These are phyloP conservation scores for Filobasidium uniguttulatum DNA, from an alignment of 1,284 basidiomycete genomes.

Conservation along the genomic window DNA sequence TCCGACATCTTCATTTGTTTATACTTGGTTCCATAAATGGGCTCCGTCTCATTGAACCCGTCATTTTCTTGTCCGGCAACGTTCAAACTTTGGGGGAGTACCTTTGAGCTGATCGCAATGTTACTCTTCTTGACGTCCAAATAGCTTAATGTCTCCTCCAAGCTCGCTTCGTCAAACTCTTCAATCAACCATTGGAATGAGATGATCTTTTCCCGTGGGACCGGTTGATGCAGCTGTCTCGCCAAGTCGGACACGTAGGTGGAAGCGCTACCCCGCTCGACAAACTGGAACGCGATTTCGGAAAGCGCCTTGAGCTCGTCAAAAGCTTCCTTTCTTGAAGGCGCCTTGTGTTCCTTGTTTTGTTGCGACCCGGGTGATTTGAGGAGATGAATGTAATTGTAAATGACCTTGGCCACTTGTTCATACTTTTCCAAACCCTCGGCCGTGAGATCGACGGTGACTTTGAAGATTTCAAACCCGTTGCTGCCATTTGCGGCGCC, in stretches of 20 bases:
- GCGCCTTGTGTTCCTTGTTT: too few species aligned
- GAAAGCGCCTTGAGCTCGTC: slow-evolving; percentile 64
- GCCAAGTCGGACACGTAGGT: slow-evolving; percentile 67
- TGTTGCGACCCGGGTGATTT: too few species aligned
- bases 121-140: slow-evolving; percentile 49
- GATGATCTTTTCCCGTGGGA: slow-evolving; percentile 64
- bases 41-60: slow-evolving; percentile 58
- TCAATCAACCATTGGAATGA: slow-evolving; percentile 59
- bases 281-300: slow-evolving; percentile 69
- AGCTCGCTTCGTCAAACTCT: slow-evolving; percentile 59
- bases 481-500: slow-evolving; percentile 54
- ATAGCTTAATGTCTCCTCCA: slow-evolving; percentile 50
- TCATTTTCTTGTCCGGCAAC: too few species aligned
- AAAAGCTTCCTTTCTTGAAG: slow-evolving; percentile 61
- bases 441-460: slow-evolving; percentile 65
- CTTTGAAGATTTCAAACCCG: slow-evolving; percentile 80
- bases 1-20: slow-evolving; percentile 53
- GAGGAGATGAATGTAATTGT: slow-evolving; percentile 80
- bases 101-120: slow-evolving; percentile 37
- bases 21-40: slow-evolving; percentile 73
- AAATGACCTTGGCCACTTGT: slow-evolving; percentile 56
- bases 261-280: slow-evolving; percentile 68
- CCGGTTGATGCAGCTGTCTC: slow-evolving; percentile 52
- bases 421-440: slow-evolving; percentile 77
- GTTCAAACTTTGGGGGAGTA: slow-evolving; percentile 47